Conservation (phyloP, 345 rosid species). For the Gossypium longicalyx region DNA sequence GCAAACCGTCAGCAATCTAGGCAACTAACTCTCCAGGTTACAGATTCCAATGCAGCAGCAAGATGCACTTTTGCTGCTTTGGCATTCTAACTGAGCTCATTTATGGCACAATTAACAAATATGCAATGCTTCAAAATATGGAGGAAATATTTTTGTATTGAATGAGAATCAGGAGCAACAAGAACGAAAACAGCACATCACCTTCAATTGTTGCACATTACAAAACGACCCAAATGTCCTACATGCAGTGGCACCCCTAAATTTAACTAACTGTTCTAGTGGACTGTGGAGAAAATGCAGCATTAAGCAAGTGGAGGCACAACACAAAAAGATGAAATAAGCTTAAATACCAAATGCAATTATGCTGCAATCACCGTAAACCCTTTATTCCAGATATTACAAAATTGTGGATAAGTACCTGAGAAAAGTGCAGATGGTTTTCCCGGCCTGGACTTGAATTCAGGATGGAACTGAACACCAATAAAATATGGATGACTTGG, state of each 20-base stretch:
- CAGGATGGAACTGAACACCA: constrained; percentile 93
- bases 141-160: background rate
- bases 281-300: background rate
- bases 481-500: constrained; percentile 60
- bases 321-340: background rate
- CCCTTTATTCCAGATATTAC: background rate
- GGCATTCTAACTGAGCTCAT: too few species aligned
- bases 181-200: background rate
- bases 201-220: background rate
- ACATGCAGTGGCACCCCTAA: background rate
- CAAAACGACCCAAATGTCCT: background rate
- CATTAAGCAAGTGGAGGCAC: background rate
- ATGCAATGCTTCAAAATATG: background rate
- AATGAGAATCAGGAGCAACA: background rate
- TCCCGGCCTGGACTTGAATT: constrained; percentile 93
- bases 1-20: background rate
- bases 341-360: background rate
- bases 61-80: too few species aligned
- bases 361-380: background rate
- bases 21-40: background rate
- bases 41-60: background rate
- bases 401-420: constrained; percentile 36
- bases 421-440: constrained; percentile 83
- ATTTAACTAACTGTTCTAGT: background rate
- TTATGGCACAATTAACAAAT: background rate